Evolutionary conservation across 2,329 filamentous ascomycete genomes (phyloP), one percentile per base, ranked within the genome.

Genomic region (Aspergillus niger): DNA sequence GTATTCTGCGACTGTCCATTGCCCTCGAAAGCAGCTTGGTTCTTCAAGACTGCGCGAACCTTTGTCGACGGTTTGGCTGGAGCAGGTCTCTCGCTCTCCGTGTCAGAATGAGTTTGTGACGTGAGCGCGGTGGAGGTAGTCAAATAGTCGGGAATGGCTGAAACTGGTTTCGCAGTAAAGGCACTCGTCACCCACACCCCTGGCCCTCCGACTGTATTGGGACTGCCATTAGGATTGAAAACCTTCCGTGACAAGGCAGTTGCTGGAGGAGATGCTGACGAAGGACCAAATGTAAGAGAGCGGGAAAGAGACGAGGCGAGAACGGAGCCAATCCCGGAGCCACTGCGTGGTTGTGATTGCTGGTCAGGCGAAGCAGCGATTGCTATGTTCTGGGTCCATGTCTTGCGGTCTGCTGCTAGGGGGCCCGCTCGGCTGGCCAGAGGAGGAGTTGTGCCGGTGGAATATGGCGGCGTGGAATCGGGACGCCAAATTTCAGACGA

Each of bases 21-120:
- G 38, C 82, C 79, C 58, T 85, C 82, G 64, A 89, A 89, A 38
- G 79, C 76, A 58, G 80, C 78, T 62, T 83, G 81, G 54, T 87
- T 86, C 65, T 84, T 85, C 26, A 86, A 74, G n/a, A 75, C 80
- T 20, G 84, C 75, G 56, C 79, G 81, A 58, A 86, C 63, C 59
- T 70, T 74, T 59, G 68, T 62, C 59, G 71, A 52, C 57, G 67
- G 63, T 63, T 76, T 73, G 60, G 65, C 41, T n/a, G 57, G 28
- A 17, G 63, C 60, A 39, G 63, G 71, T 64, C 62, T 77, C 49
- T 76, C 76, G 55, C 71, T 76, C 58, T 76, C 77, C 13, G 70
- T 73, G 58, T 78, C 78, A 1, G 77, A 78, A 47, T 74, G 69
- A 24, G 71, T 71, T 61, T 73, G 71, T 28, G 74, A 74, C 48